Evolutionary conservation across 108 stramenopile genomes (phyloP).

Genomic region (Skeletonema menzelii): DNA sequence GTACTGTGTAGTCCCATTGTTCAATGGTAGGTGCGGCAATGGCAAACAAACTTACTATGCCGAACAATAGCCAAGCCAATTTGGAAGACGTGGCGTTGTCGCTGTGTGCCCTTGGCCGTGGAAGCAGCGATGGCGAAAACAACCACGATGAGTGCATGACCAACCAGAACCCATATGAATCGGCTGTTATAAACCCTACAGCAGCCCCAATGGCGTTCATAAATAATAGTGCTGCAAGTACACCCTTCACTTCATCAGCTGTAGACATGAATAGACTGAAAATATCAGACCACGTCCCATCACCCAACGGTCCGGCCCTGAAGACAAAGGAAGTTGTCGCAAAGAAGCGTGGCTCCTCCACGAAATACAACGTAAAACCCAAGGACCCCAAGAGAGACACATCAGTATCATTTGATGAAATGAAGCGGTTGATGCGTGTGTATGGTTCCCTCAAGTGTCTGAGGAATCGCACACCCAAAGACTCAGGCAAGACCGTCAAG

Average conservation of each 20-base stretch:
- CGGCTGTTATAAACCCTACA: not conserved
- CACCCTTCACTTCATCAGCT: not conserved
- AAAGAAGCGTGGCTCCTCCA: constrained; percentile 10
- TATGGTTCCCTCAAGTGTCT: constrained; percentile 44
- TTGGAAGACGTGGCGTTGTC: constrained; percentile 16
- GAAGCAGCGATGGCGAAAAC: constrained; percentile 8
- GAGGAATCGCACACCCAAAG: constrained; percentile 20
- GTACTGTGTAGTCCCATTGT: no score
- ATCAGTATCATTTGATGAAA: constrained; percentile 38
- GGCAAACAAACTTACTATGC: not conserved
- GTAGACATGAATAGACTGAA: not conserved
- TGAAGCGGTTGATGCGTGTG: constrained; percentile 37
- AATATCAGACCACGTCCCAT: not conserved
- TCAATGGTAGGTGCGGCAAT: no score
- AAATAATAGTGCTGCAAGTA: not conserved
- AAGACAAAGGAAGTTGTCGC: constrained; percentile 8
- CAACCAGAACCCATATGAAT: not conserved
- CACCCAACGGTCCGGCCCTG: not conserved
- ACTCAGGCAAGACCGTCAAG: constrained; percentile 30
- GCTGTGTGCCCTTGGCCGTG: constrained; percentile 17
- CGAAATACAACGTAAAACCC: constrained; percentile 10
- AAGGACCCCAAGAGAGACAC: constrained; percentile 14
- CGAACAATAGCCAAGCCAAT: not conserved
- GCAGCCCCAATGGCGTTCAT: not conserved
- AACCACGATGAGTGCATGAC: not conserved